These are phyloP conservation scores for Globisporangium cederbergense DNA, from an alignment of 352 stramenopile species.

Conservation along the genomic window DNA sequence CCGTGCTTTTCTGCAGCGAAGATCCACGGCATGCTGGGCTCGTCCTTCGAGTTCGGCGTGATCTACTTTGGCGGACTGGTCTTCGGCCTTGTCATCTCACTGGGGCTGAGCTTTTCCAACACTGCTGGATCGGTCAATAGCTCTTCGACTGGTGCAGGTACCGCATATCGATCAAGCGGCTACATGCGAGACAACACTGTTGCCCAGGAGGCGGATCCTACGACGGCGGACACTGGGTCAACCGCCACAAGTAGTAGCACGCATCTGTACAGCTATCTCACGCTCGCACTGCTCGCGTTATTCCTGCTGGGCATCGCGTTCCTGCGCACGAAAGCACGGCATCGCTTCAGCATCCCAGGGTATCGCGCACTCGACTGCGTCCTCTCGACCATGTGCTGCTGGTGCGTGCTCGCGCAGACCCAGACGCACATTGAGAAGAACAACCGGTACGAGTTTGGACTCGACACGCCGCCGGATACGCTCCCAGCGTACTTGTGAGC, in stretches of 20 bases:
- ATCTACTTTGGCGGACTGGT: slow-evolving; percentile 40
- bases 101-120: slow-evolving; percentile 26
- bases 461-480: slow-evolving; percentile 18
- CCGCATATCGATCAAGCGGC: not conserved
- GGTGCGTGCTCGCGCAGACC: slow-evolving; percentile 52
- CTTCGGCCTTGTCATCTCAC: slow-evolving; percentile 29
- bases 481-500: slow-evolving; percentile 13
- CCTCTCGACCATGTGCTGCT: slow-evolving; percentile 41
- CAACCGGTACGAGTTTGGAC: slow-evolving; percentile 21
- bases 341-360: slow-evolving; percentile 39
- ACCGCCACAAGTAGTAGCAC: not conserved
- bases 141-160: not conserved
- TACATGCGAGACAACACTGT: not conserved
- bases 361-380: slow-evolving; percentile 30
- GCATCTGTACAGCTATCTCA: slow-evolving; percentile 14
- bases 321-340: slow-evolving; percentile 36
- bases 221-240: not conserved
- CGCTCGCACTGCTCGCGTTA: slow-evolving; percentile 22
- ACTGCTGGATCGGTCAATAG: not conserved
- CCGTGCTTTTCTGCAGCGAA: slow-evolving; percentile 39
- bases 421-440: slow-evolving; percentile 27
- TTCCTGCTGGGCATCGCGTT: slow-evolving; percentile 43
- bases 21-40: slow-evolving; percentile 33
- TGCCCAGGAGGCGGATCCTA: not conserved
- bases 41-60: slow-evolving; percentile 33